Evolutionary conservation across 2,329 filamentous ascomycete species (phyloP), one percentile per base, ranked within the genome.

Genomic region (Grosmannia clavigera): DNA sequence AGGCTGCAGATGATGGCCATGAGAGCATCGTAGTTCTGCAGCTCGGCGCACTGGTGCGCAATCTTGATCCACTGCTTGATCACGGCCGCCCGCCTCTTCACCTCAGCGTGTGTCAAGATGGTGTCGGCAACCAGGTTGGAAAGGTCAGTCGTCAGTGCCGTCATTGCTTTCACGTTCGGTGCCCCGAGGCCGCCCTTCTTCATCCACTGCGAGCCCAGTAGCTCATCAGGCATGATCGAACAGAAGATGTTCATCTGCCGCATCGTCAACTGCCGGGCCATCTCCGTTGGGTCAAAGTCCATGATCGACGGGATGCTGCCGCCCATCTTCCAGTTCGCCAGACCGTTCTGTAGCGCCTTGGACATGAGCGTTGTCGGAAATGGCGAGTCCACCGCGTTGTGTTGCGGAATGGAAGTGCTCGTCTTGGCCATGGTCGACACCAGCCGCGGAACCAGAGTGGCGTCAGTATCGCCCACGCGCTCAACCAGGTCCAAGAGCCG

Each of bases 51-150:
- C 67, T 88, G 89, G 66, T 87, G 81, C 0, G 90, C 90, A 66
- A 97, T 85, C 78, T 97, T 99, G 70, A 96, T 89, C 94, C 94
- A 99, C 67, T 97, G 92, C 76, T 99, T 97, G 75, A 99, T 94
- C 58, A 91, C 83, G 1, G 82, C 76, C 0, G 94, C 92, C 31
- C 94, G 84, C 76, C 92, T 95, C 81, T 97, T 97, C 31, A 87
- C 85, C 70, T 97, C 94, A n/a, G 88, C 81, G 61, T 90, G 81
- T 60, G 89, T 84, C 16, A 99, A 81, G 66, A 99, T 95, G 0
- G 89, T 95, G 70, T 97, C 92, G 0, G 90, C 88, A 12, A 99
- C 94, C 48, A 97, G 77, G 68, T 96, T 94, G 5, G 92, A 91
- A 22, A 99, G 77, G 64, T 96, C 92, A 0, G 91, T 99, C 3